Base-by-base conservation (phyloP, 2,329 filamentous ascomycete species). In the Cladophialophora carrionii region DNA sequence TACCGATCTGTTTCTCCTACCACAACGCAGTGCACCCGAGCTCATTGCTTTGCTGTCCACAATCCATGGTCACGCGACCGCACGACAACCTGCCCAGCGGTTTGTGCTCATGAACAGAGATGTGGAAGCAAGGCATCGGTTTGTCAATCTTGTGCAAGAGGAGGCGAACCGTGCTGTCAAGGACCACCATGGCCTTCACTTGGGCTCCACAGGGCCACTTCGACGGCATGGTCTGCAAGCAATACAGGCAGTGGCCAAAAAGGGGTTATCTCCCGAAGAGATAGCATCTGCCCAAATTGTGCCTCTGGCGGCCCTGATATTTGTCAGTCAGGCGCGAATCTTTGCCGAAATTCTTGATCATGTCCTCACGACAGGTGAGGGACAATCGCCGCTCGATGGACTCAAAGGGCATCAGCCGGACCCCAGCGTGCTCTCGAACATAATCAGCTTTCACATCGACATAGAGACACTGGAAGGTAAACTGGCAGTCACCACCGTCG, bases 281-380 rank as follows among this genome's bases (percentile, higher is more conserved):
- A 63, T 68, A 10, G 66, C 64, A 20, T 61, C 57, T 59, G 29
- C 29, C 32, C 87, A 90, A 72, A 83, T 92, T 34, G 72, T 92
- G 49, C 89, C 90, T 0, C 86, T 87, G 0, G 86, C 87, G 0
- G 84, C 83, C 4, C 84, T 87, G 1, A 84, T 89, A 74, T 87
- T 90, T 12, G 87, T 90, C 1, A 90, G 86, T 72, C 88, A 92
- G 74, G 87, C 85, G 1, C 85, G 90, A 72, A 80, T 88, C 82
- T 91, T 92, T 73, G 86, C 88, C 2, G 88, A 90, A 77, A 82
- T 88, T 1, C 80, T 92, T 17, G 89, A 92, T 73, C 92, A 85
- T 77, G 81, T 92, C 6, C 84, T 85, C 0, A 78, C 83, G 2
- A 76, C 83, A 29, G 84, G 86, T 70, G 48, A 60, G 8, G 49